Evolutionary conservation across 352 stramenopile species (phyloP).

Genomic region (Proteromonas lacertae): DNA sequence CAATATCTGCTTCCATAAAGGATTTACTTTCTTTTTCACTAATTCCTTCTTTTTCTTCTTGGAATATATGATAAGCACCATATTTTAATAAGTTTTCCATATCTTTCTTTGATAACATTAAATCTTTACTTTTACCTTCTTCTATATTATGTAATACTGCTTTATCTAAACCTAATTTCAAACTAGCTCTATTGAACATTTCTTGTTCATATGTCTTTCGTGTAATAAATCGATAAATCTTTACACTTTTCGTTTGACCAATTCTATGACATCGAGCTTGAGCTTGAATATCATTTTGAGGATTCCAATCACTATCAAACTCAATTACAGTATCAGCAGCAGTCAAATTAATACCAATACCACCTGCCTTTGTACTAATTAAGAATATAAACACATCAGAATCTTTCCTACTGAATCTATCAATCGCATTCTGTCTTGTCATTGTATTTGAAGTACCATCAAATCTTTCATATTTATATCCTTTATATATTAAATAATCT

Average conservation of each 20-base stretch:
- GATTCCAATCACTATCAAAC: too few species aligned
- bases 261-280: too few species aligned
- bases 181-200: slow-evolving; percentile 85
- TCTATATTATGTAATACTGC: slow-evolving; percentile 79
- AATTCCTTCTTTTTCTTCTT: slow-evolving; percentile 63
- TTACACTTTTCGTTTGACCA: slow-evolving; percentile 59
- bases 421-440: slow-evolving; percentile 35
- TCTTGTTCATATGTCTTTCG: slow-evolving; percentile 91
- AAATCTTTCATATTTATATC: slow-evolving; percentile 78
- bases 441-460: slow-evolving; percentile 27
- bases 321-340: too few species aligned
- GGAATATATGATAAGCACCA: slow-evolving; percentile 81
- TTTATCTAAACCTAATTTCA: slow-evolving; percentile 89
- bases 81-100: slow-evolving; percentile 72
- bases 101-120: slow-evolving; percentile 4
- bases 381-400: slow-evolving; percentile 82
- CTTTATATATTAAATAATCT: slow-evolving; percentile 63
- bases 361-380: slow-evolving; percentile 77
- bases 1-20: slow-evolving; percentile 64
- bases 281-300: too few species aligned
- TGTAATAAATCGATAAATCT: slow-evolving; percentile 1
- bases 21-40: slow-evolving; percentile 43
- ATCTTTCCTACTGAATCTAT: slow-evolving; percentile 42
- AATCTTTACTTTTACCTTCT: slow-evolving; percentile 22
- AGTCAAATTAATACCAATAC: slow-evolving; percentile 86